Base-by-base conservation (phyloP, 2,329 filamentous ascomycete genomes). In the Nectriaceae sp. region DNA sequence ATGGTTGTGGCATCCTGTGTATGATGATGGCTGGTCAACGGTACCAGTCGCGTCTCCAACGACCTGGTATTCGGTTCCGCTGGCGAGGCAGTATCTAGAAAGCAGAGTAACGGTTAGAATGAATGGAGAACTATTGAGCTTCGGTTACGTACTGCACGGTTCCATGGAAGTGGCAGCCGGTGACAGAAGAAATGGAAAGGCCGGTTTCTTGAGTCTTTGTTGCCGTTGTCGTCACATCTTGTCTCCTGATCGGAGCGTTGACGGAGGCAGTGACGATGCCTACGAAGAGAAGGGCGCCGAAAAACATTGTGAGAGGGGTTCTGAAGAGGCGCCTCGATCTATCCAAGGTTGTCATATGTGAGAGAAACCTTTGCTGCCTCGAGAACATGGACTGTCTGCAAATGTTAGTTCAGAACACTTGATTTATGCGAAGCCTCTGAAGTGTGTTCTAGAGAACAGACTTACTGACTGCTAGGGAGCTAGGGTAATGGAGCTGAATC, bases 1-100 rank as follows among this genome's bases (percentile, higher is more conserved):
- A 21, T 61, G 59, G 24, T 18, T 53, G 44, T 62, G 59, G 29
- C 59, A 62, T 38, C 44, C 59, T 2, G 59, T 62, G 44, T 62
- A 62, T 2, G 59, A 61, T 8, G 56, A 51, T 0, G 59, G 59
- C 11, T 42, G n/a, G 0, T 57, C 48, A 15, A 47, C 39, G 0
- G 59, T 62, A 47, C 49, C 50, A 4, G 59, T 61, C 1, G 51
- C 55, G 2, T 54, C 53, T 26, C 42, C 38, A 18, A 59, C 39
- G 29, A 62, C 55, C 21, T 53, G 58, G 21, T 58, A 62, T 41
- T 62, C 59, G 3, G 53, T 55, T 0, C 44, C 44, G 4, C 50
- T 56, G 2, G 49, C 53, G 46, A 62, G 53, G 16, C 59, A 62
- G 44, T 52, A 61, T 42, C 59, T 61, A 11, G 6, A 2, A n/a